Evolutionary conservation across 2,329 filamentous ascomycete genomes (phyloP).

Genomic region (Apiospora pterosperma): DNA sequence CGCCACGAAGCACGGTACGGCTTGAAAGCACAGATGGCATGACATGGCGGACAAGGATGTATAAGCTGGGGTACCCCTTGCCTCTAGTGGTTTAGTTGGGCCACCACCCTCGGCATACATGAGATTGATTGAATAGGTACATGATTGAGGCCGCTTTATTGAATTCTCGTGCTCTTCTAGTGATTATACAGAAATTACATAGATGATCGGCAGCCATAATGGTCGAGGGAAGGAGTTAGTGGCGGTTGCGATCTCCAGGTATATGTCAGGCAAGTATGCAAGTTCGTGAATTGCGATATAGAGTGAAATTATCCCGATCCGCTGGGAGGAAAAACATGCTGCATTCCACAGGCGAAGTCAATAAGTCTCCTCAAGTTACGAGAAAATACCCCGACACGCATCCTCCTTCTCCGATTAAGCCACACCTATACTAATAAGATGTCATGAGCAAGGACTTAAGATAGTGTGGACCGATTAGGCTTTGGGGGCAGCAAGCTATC

Average conservation of each 20-base stretch:
- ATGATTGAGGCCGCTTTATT: slow-evolving; percentile 1
- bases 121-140: background rate
- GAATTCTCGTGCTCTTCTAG: slow-evolving; percentile 1
- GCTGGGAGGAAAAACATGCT: background rate
- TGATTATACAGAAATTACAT: background rate
- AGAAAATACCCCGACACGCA: background rate
- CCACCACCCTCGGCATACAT: background rate
- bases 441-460: background rate
- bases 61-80: slow-evolving; percentile 1
- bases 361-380: slow-evolving; percentile 2
- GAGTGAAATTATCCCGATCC: background rate
- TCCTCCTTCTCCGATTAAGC: background rate
- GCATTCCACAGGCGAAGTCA: slow-evolving; percentile 1
- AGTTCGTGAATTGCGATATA: background rate
- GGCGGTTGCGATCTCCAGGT: background rate
- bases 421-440: background rate
- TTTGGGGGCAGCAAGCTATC: background rate
- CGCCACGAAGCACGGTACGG: background rate
- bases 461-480: background rate
- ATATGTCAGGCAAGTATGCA: background rate
- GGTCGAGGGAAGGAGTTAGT: background rate
- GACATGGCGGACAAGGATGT: background rate
- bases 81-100: background rate
- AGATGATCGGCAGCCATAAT: background rate
- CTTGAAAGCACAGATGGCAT: slow-evolving; percentile 3